Base-by-base conservation (phyloP, 2,329 filamentous ascomycete genomes). In the Apiospora kogelbergensis region DNA sequence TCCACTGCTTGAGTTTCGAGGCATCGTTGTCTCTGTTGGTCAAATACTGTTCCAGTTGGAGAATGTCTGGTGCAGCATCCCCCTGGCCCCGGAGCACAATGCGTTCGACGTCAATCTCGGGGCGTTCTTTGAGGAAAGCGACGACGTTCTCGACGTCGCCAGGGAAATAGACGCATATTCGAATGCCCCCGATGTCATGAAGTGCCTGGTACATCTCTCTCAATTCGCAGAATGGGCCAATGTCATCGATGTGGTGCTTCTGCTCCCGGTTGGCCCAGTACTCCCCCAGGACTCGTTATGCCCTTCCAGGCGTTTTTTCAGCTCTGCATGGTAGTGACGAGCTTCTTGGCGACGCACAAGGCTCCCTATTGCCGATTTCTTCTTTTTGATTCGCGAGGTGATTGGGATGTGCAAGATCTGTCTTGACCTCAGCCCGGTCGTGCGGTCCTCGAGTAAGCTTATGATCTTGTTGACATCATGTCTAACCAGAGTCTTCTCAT, bases 111-210 rank as follows among this genome's bases (percentile, higher is more conserved):
- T 33, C 48, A 3, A 57, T 30, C 6, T 33, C 48, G 24, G 22
- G 9, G 48, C 20, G 48, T 6, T 30, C 24, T 2, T 17, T 60
- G 9, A 71, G 65, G 26, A 66, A 70, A 30, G 63, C 63, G 5
- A 71, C 42, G 26, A 71, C 68, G 9, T 65, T 70, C 13, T 69
- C 66, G 11, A 70, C 37, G 20, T 70, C 69, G 1, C 65, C 24
- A 6, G 70, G 69, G 33, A 67, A 68, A 33, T 69, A 71, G 7
- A 69, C 65, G 24, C 67, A 70, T 22, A 71, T 44, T 6, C 69
- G 65, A 5, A 53, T 64, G 0, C 70, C 68, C 1, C 70, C 70
- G 57, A 71, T 69, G 44, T 70, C 70, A 3, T 68, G 69, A 2
- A 71, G 67, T 2, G 65, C 66, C 13, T 63, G 7, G 5, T 70